Evolutionary conservation across 129 eudicot species (phyloP).

Genomic region (Calendula officinalis): DNA sequence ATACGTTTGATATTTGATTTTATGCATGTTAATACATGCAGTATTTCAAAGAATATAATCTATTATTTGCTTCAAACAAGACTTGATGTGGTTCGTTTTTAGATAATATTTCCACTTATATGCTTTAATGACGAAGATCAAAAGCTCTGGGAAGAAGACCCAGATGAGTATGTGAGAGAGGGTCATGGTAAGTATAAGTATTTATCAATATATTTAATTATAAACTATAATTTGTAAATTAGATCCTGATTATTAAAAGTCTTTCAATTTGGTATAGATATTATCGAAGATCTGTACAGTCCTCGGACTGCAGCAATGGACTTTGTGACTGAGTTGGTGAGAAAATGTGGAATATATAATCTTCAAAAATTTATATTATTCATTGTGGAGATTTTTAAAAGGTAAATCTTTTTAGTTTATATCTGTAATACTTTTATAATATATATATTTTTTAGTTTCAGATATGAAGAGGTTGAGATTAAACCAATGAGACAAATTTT

Average conservation of each 20-base stretch:
- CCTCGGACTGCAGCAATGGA: constrained; percentile 99
- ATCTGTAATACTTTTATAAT: background rate
- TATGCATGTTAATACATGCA: constrained; percentile 29
- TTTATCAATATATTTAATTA: no score
- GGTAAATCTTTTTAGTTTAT: constrained; percentile 33
- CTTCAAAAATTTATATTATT: constrained; percentile 76
- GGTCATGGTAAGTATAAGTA: constrained; percentile 96
- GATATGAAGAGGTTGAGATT: constrained; percentile 71
- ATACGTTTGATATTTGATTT: background rate
- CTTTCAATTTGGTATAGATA: constrained; percentile 50
- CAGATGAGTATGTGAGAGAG: constrained; percentile 43
- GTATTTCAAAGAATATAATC: constrained; percentile 69
- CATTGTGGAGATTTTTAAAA: constrained; percentile 77
- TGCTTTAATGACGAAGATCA: constrained; percentile 92
- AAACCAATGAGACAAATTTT: constrained; percentile 84
- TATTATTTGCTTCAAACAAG: constrained; percentile 74
- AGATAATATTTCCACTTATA: constrained; percentile 59
- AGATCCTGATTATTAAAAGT: background rate
- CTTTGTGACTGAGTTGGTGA: constrained; percentile 88
- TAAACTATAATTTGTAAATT: no score
- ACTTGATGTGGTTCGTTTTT: constrained; percentile 47
- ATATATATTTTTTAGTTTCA: constrained; percentile 15
- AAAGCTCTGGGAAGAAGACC: no score
- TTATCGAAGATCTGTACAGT: constrained; percentile 92
- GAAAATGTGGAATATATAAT: constrained; percentile 90